phyloP scores from a whole-genome alignment of 169 alveolate species.

The Neospora caninum region DNA sequence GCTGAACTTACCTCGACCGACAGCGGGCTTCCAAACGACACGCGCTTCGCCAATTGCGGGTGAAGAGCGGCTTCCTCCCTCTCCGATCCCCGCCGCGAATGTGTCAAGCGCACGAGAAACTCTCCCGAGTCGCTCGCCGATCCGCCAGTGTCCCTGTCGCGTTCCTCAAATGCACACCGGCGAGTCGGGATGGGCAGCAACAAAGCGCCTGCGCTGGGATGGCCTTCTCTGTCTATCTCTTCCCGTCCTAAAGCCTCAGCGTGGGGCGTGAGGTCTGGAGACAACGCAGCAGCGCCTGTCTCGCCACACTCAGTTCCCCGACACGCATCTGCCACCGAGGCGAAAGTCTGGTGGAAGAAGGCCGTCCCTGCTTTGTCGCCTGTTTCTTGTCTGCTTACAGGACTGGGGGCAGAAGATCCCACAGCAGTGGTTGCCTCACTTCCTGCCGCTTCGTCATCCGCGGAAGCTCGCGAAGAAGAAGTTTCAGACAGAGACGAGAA shows the following conservation, averaged over 20 bases:
- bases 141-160: neutral
- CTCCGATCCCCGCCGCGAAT: neutral
- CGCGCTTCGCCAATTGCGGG: conserved; percentile 33
- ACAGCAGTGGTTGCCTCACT: neutral
- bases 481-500: neutral
- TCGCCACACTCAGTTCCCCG: neutral
- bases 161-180: neutral
- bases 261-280: no score
- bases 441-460: neutral
- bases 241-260: no score
- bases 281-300: neutral
- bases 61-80: neutral
- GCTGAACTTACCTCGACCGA: conserved; percentile 17
- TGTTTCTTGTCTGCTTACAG: neutral
- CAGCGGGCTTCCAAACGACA: conserved; percentile 35
- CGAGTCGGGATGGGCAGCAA: conserved; percentile 5
- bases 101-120: neutral
- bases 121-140: neutral
- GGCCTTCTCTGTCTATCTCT: neutral
- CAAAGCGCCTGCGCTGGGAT: neutral
- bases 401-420: neutral
- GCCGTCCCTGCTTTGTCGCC: neutral
- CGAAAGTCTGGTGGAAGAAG: neutral
- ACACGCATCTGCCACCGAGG: neutral
- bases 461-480: neutral